Base-by-base conservation (phyloP, 495 filamentous ascomycete genomes). In the Paragyromitra xinjiangensis region DNA sequence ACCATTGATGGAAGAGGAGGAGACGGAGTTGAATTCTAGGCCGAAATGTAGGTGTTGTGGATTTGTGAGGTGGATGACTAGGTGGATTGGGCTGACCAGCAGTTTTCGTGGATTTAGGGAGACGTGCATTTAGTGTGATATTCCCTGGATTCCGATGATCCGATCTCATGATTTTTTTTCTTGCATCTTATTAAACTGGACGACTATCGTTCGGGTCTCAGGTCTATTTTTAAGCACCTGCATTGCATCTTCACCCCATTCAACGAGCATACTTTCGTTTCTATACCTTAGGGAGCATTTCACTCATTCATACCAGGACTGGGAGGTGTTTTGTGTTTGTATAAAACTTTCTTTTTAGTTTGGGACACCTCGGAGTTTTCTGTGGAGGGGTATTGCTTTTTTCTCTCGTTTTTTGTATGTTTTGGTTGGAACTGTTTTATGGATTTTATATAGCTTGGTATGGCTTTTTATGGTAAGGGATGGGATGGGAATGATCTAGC, bases 61-160 rank as follows among this genome's bases (percentile, higher is more conserved):
- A 16, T 50, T 5, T 24, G 7, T 70, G 4, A 7, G 6, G 19
- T 6, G 24, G 2, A 16, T 50, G 0, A 12, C 14, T 22, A 14
- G 29, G 14, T 24, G 50, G 24, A 40, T 45, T 6, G 34, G 5
- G 26, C 72, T 72, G 24, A 64, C 51, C 16, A 19, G 39, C 51
- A 29, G 59, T 64, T 56, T 44, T 64, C 24, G 40, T 71, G n/a
- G 19, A 59, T 64, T 63, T 72, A 81, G 78, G 79, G 69, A 75
- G 50, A 45, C 80, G 71, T 8, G 78, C 63, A 24, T 63, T 77
- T 8, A 53, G 62, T 53, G 53, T 58, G 24, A 56, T 81, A 48
- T 80, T 81, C 62, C 71, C 78, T 37, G 71, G 65, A 37, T 81
- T 81, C n/a, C 73, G 59, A 44, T 76, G 73, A 77, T 14, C 19